Evolutionary conservation across 2,329 filamentous ascomycete species (phyloP).

Genomic region (Neocatenulostroma microsporum): DNA sequence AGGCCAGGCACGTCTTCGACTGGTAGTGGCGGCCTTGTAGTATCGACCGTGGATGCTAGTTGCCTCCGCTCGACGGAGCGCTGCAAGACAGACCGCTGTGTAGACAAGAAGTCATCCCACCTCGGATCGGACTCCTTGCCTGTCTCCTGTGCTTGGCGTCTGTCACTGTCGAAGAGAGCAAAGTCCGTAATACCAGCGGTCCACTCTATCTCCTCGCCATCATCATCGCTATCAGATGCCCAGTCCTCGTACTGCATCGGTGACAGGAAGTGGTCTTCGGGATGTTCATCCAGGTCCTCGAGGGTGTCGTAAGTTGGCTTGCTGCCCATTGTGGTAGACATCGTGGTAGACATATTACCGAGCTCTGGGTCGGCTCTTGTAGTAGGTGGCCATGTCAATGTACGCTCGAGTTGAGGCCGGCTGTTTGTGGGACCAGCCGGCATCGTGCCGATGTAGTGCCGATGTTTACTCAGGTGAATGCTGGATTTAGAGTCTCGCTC

Average conservation of each 20-base stretch:
- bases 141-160: constrained; percentile 19
- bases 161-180: constrained; percentile 25
- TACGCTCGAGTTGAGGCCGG: constrained; percentile 4
- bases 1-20: constrained; percentile 22
- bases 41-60: constrained; percentile 8
- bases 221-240: constrained; percentile 19
- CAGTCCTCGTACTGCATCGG: constrained; percentile 25
- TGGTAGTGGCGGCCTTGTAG: constrained; percentile 10
- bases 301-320: constrained; percentile 10
- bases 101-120: constrained; percentile 21
- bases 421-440: too few species aligned
- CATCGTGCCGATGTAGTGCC: too few species aligned
- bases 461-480: too few species aligned
- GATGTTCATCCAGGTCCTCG: constrained; percentile 25
- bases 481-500: too few species aligned
- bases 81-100: constrained; percentile 20
- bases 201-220: constrained; percentile 24
- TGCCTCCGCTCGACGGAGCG: constrained; percentile 20
- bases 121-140: constrained; percentile 15
- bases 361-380: constrained; percentile 3
- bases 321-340: constrained; percentile 7
- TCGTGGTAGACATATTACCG: constrained; percentile 12
- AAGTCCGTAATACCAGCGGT: constrained; percentile 29
- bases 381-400: constrained; percentile 5
- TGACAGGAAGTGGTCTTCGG: constrained; percentile 26